Conservation (phyloP, 202 grass and related monocot species). For the Eragrostis tef region DNA sequence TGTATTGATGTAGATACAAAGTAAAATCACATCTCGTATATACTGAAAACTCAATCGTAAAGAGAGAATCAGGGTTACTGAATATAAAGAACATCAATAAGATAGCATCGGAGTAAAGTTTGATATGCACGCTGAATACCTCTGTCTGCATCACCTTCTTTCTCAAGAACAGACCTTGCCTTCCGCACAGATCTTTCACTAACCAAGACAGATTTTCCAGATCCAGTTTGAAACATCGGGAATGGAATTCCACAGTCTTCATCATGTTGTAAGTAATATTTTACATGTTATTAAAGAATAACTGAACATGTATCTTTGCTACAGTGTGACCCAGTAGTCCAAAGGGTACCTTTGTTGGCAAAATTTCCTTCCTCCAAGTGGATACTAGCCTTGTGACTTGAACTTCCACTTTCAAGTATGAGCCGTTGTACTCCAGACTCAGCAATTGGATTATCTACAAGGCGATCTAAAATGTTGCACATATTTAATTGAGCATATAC, state of each 20-base stretch:
- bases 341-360: conserved; percentile 40
- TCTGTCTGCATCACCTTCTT: conserved; percentile 46
- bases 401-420: conserved; percentile 49
- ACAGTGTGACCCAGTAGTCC: conserved; percentile 23
- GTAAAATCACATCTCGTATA: not conserved
- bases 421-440: conserved; percentile 43
- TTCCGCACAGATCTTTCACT: conserved; percentile 56
- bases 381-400: conserved; percentile 43
- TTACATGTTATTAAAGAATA: conserved; percentile 13
- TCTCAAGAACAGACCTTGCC: conserved; percentile 58
- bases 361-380: conserved; percentile 51
- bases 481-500: conserved; percentile 21
- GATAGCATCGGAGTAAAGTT: conserved; percentile 23
- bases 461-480: conserved; percentile 22
- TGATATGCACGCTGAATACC: conserved; percentile 29
- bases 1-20: not conserved
- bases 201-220: conserved; percentile 56
- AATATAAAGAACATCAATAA: conserved; percentile 29
- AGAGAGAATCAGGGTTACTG: conserved; percentile 2
- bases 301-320: conserved; percentile 3
- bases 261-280: conserved; percentile 8
- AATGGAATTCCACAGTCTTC: conserved; percentile 39
- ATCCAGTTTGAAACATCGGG: conserved; percentile 60
- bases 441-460: conserved; percentile 47
- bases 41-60: conserved; percentile 15